Evolutionary conservation across 768 basidiomycete species (phyloP).

Genomic region (Trametes maxima): DNA sequence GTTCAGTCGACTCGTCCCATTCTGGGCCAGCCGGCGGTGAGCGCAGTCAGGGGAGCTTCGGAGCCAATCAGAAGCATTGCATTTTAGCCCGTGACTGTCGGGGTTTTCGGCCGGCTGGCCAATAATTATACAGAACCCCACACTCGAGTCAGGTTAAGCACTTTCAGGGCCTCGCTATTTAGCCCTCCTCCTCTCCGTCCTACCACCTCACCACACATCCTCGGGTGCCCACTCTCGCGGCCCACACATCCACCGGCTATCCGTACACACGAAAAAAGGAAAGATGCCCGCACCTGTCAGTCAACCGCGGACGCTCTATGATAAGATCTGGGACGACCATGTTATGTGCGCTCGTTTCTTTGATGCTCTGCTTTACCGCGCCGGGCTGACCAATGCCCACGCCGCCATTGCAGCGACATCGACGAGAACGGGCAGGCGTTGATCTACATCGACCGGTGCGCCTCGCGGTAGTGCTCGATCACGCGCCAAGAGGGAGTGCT

Average conservation of each 20-base stretch:
- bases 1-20: too few relatives aligned
- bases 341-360: constrained; percentile 64
- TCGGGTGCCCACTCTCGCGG: too few relatives aligned
- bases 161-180: too few relatives aligned
- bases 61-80: not conserved
- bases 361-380: not conserved
- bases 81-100: not conserved
- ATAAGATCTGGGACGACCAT: constrained; percentile 98
- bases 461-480: not conserved
- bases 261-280: not conserved
- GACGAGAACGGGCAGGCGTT: constrained; percentile 79
- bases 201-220: too few relatives aligned
- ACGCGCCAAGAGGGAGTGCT: not conserved
- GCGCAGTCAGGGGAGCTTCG: too few relatives aligned
- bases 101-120: not conserved
- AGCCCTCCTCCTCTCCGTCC: too few relatives aligned
- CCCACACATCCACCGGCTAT: not conserved
- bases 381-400: constrained; percentile 2
- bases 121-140: not conserved
- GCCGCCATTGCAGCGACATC: constrained; percentile 49
- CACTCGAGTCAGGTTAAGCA: too few relatives aligned
- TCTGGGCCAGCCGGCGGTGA: too few relatives aligned
- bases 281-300: constrained; percentile 61
- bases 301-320: constrained; percentile 87
- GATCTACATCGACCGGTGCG: constrained; percentile 65